Conservation (phyloP, 1,139 yeast species). For the Geotrichum carabidarum region DNA sequence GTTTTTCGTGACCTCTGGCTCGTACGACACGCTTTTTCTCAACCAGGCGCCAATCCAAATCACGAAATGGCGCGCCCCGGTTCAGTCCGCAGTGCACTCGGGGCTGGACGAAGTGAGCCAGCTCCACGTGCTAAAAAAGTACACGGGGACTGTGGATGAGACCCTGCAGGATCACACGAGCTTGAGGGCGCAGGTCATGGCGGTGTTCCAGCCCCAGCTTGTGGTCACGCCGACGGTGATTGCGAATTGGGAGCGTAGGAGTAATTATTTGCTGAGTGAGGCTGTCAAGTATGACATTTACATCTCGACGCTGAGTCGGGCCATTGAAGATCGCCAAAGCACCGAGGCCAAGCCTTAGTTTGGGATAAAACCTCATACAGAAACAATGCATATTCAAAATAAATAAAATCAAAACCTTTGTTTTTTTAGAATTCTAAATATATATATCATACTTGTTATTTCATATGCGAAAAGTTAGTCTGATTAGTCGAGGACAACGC, state of each 20-base stretch:
- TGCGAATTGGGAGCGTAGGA: slow-evolving; percentile 36
- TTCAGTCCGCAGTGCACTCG: slow-evolving; percentile 30
- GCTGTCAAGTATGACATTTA: slow-evolving; percentile 35
- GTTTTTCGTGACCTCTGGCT: slow-evolving; percentile 20
- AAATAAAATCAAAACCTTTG: neutral
- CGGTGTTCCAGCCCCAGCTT: slow-evolving; percentile 10
- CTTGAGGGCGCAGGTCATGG: slow-evolving; percentile 17
- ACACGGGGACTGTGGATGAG: slow-evolving; percentile 26
- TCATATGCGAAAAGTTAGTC: neutral
- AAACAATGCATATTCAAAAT: neutral
- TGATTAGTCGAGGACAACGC: slow-evolving; percentile 16
- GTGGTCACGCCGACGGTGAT: slow-evolving; percentile 31
- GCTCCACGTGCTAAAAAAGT: slow-evolving; percentile 27
- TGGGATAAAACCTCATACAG: too few species aligned
- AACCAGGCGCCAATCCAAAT: slow-evolving; percentile 27
- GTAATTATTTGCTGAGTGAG: slow-evolving; percentile 33
- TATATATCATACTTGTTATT: neutral
- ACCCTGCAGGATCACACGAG: slow-evolving; percentile 31
- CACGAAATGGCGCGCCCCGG: slow-evolving; percentile 35
- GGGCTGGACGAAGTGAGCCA: slow-evolving; percentile 30
- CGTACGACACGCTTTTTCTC: slow-evolving; percentile 28
- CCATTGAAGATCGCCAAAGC: slow-evolving; percentile 26
- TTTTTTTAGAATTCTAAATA: neutral
- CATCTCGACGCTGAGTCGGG: slow-evolving; percentile 28
- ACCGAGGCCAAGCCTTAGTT: neutral